Percentiles rank a stretch among this genome's conserved stretches.
Conservation (phyloP, 1,284 basidiomycete genomes). For the Tilletia caries region DNA sequence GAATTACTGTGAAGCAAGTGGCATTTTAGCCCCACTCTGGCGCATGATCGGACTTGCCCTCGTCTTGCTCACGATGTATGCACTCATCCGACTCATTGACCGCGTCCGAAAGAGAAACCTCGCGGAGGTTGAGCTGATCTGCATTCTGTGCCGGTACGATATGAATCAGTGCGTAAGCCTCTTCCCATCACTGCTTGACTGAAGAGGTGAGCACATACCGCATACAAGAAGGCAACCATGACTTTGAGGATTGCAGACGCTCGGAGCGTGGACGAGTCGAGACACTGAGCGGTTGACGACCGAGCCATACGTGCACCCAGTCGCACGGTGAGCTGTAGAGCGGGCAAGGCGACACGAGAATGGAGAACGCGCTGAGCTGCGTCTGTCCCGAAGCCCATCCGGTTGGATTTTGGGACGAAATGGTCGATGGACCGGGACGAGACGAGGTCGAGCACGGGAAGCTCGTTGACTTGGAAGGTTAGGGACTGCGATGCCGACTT, state of each 20-base stretch:
- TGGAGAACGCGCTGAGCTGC: background rate
- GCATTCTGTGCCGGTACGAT: background rate
- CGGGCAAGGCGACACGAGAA: background rate
- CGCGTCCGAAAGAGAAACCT: no score
- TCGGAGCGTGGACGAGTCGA: background rate
- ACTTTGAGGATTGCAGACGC: background rate
- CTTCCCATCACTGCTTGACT: background rate
- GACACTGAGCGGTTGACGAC: background rate
- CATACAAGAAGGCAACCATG: background rate
- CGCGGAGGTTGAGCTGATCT: background rate
- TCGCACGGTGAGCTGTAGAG: background rate
- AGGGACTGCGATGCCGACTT: background rate
- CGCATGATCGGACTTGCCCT: no score
- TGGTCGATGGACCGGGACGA: background rate
- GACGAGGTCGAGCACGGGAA: background rate
- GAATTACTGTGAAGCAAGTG: background rate
- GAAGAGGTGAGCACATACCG: background rate
- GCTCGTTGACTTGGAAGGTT: background rate
- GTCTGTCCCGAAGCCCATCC: background rate
- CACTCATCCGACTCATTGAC: no score
- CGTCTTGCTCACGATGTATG: no score
- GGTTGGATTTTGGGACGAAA: background rate
- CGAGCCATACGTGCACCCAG: background rate
- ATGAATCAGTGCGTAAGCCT: background rate
- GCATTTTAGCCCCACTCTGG: no score